A percentile compares a stretch with the other conserved stretches of the same genome.
Conservation (phyloP, 129 eudicot genomes). For the sunflower (Helianthus annuus) region DNA sequence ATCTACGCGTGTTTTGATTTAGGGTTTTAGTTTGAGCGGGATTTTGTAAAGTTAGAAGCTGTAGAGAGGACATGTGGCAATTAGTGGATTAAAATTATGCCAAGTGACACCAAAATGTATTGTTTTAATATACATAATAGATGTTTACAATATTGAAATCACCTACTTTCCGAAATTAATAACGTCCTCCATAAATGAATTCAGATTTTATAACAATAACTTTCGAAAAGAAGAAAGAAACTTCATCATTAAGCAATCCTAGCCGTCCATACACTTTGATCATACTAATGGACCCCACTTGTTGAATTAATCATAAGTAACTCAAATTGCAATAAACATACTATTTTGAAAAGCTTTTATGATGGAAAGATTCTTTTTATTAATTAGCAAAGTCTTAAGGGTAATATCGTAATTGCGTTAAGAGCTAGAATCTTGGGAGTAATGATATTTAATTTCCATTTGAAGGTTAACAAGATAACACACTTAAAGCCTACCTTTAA, state of each 20-base stretch:
- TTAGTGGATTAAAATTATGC: too few species aligned
- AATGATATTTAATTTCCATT: conserved; percentile 28
- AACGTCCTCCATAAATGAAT: neutral
- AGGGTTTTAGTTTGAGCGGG: too few species aligned
- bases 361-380: conserved; percentile 20
- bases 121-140: too few species aligned
- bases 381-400: conserved; percentile 26
- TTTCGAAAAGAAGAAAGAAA: conserved; percentile 11
- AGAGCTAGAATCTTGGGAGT: conserved; percentile 42
- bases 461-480: conserved; percentile 25
- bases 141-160: neutral
- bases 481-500: conserved; percentile 17
- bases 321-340: conserved; percentile 32
- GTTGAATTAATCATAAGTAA: conserved; percentile 31
- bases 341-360: conserved; percentile 28
- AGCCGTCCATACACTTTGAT: conserved; percentile 36
- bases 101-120: too few species aligned
- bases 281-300: conserved; percentile 28
- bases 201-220: conserved; percentile 4
- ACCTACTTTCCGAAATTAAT: neutral
- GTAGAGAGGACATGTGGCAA: too few species aligned
- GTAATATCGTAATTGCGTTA: conserved; percentile 8
- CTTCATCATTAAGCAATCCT: conserved; percentile 30
- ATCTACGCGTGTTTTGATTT: too few species aligned
- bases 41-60: too few species aligned